Conservation (phyloP, 352 stramenopile species). For the Saprolegnia diclina region DNA sequence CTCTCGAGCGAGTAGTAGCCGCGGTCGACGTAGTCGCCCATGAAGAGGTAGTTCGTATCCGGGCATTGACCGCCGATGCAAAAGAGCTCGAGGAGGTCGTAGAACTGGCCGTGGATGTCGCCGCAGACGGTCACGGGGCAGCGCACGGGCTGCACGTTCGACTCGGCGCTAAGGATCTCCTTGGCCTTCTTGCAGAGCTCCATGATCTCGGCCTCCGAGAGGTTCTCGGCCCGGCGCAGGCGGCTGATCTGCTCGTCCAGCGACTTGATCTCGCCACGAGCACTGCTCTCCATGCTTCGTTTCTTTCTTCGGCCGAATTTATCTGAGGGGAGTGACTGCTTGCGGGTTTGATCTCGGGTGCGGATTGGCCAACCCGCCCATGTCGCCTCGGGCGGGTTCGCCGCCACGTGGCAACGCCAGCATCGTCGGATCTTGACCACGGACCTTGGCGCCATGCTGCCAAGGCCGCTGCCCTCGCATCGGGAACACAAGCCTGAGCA, state of each 20-base stretch:
- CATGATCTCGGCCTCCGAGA: slow-evolving; percentile 85
- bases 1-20: slow-evolving; percentile 86
- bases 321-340: neutral
- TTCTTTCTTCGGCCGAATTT: neutral
- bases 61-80: slow-evolving; percentile 81
- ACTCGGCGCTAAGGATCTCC: slow-evolving; percentile 81
- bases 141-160: slow-evolving; percentile 79
- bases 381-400: too few species aligned
- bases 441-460: too few species aligned
- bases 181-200: slow-evolving; percentile 86
- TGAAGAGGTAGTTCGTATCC: slow-evolving; percentile 89
- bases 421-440: too few species aligned
- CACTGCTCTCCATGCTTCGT: neutral
- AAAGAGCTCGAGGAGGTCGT: slow-evolving; percentile 85
- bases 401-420: too few species aligned
- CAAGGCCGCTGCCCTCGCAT: slow-evolving; percentile 8
- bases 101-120: slow-evolving; percentile 88
- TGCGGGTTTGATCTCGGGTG: too few species aligned
- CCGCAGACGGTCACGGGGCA: slow-evolving; percentile 84
- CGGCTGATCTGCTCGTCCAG: slow-evolving; percentile 82
- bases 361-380: too few species aligned
- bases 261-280: slow-evolving; percentile 38
- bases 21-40: slow-evolving; percentile 87
- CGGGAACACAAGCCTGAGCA: slow-evolving; percentile 23
- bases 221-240: slow-evolving; percentile 78